Percentiles rank a stretch among this genome's conserved stretches.
Evolutionary conservation across 176 grass and related monocot genomes (phyloP).

Genomic region (Carex parvula): DNA sequence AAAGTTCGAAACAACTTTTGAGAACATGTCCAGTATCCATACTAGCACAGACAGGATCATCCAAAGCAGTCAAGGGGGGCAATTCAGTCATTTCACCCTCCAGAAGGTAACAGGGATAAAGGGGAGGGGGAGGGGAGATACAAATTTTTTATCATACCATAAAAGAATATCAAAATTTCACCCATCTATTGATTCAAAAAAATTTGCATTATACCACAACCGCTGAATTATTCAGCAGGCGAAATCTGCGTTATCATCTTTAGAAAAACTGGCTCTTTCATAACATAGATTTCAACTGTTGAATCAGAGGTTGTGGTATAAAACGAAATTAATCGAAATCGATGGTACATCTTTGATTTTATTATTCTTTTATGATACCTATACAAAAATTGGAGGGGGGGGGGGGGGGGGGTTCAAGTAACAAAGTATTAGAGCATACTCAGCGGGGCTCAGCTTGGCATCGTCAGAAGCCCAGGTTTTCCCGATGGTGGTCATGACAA

Average conservation of each 20-base stretch:
- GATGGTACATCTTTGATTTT: no score
- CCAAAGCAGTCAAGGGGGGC: background rate
- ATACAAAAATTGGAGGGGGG: background rate
- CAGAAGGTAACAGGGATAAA: background rate
- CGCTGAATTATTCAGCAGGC: no score
- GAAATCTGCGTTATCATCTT: no score
- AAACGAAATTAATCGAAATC: no score
- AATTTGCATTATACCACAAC: no score
- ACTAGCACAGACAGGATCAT: background rate
- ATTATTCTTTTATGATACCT: no score
- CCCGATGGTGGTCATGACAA: conserved; percentile 90
- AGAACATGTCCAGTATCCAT: background rate
- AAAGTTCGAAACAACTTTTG: background rate
- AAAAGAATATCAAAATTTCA: no score
- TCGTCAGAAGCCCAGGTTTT: conserved; percentile 98
- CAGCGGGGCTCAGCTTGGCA: conserved; percentile 50
- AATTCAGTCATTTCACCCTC: background rate
- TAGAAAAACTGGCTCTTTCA: no score
- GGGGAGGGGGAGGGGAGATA: background rate
- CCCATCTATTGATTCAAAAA: no score
- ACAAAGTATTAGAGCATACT: conserved; percentile 40
- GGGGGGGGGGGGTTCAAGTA: background rate
- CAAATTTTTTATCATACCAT: no score
- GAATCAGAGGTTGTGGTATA: no score
- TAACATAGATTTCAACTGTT: no score